Evolutionary conservation across 306 rosid species (phyloP), one percentile per base, ranked within the genome.

Genomic region (Rubus parviflorus): DNA sequence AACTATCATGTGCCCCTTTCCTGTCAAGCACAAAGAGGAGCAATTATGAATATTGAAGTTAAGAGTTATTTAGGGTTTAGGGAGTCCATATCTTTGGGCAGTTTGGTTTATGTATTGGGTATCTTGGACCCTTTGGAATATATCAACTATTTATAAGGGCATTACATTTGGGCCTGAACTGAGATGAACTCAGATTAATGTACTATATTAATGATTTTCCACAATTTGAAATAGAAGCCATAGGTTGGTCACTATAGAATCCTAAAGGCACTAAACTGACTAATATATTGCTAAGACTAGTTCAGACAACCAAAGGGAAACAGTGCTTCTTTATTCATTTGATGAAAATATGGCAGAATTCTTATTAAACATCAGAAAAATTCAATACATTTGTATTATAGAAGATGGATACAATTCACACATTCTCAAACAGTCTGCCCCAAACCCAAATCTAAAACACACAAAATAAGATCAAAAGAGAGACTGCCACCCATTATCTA

Each of bases 371-470:
- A n/a, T 64, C 11, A 72, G 19, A 71, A 17, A 37, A 52, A 2
- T 37, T 19, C 62, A 52, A 56, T 41, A 22, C 48, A 17, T 73
- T 30, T 53, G 35, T 53, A 72, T 72, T 20, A n/a, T 11, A 43
- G 41, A 73, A 46, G 52, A 72, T 54, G 51, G 22, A 40, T 4
- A 20, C 64, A 58, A 58, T 38, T 19, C 19, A 74, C 70, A 30
- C 20, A 17, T 17, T 19, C 56, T 61, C 58, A 45, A 67, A 42
- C 51, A 9, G 51, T 17, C 20, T 67, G n/a, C 20, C 58, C 8
- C 35, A 61, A 61, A 46, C 19, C 68, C 77, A 41, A 56, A 72
- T 15, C 23, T 3, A 60, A 74, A 61, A 10, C 70, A 74, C 60
- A 46, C 78, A 61, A 30, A 47, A 46, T 0, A 60, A 10, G n/a